Conservation (phyloP, 2,329 filamentous ascomycete genomes). For the Microsporum ferrugineum region DNA sequence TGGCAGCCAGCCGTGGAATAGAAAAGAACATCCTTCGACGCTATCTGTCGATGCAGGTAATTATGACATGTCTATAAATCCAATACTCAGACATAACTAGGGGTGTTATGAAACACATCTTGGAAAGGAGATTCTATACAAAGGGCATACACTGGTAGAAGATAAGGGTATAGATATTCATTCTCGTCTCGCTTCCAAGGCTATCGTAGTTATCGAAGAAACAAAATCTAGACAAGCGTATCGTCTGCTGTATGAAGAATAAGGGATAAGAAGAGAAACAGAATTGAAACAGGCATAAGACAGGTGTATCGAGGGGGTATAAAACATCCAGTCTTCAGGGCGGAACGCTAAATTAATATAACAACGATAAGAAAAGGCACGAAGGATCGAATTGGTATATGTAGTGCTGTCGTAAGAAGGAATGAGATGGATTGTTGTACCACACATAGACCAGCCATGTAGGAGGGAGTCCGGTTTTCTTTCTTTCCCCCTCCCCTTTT, state of each 20-base stretch:
- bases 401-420: not conserved
- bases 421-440: not conserved
- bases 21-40: too few relatives aligned
- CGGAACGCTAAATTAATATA: not conserved
- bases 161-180: not conserved
- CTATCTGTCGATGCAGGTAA: too few relatives aligned
- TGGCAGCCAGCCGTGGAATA: too few relatives aligned
- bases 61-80: too few relatives aligned
- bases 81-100: too few relatives aligned
- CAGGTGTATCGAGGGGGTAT: not conserved
- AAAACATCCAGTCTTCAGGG: not conserved
- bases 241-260: not conserved
- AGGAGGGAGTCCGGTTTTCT: not conserved
- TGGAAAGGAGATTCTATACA: not conserved
- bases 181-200: not conserved
- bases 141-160: not conserved
- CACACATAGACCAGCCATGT: constrained; percentile 2
- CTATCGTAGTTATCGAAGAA: not conserved
- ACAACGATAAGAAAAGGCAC: not conserved
- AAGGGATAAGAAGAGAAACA: not conserved
- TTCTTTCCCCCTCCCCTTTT: not conserved
- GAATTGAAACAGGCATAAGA: not conserved
- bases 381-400: not conserved
- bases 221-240: not conserved
- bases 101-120: too few relatives aligned